Evolutionary conservation across 139 green algal genomes (phyloP).

Genomic region (Chlorella sp.): DNA sequence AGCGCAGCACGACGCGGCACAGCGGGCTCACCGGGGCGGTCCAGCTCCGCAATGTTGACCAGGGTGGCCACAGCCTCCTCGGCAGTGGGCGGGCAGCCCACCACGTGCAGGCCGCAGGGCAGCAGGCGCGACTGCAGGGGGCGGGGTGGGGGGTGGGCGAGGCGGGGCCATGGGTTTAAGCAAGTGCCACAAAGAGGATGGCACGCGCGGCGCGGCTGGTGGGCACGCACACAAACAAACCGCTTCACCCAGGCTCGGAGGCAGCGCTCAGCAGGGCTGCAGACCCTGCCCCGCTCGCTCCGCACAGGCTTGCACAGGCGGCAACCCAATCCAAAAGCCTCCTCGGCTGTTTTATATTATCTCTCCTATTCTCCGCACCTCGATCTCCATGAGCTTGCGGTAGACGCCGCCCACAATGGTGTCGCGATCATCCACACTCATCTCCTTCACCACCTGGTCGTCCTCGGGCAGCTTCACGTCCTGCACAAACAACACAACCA

Average conservation of each 20-base stretch:
- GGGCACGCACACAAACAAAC: too few relatives aligned
- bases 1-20: not conserved
- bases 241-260: too few relatives aligned
- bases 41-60: constrained; percentile 98
- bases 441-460: constrained; percentile 67
- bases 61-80: constrained; percentile 97
- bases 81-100: constrained; percentile 90
- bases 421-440: constrained; percentile 86
- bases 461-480: constrained; percentile 88
- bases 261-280: too few relatives aligned
- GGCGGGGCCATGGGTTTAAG: too few relatives aligned
- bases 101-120: constrained; percentile 97
- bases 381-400: constrained; percentile 98
- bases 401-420: constrained; percentile 83
- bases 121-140: constrained; percentile 68
- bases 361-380: too few relatives aligned
- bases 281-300: too few relatives aligned
- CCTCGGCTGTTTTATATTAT: too few relatives aligned
- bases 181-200: too few relatives aligned
- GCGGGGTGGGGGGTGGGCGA: not conserved
- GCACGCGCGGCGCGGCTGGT: too few relatives aligned
- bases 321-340: too few relatives aligned
- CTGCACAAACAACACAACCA: too few relatives aligned
- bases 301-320: too few relatives aligned
- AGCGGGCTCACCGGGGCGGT: constrained; percentile 79